Conservation (phyloP, 352 stramenopile species). For the Globisporangium sylvaticum region DNA sequence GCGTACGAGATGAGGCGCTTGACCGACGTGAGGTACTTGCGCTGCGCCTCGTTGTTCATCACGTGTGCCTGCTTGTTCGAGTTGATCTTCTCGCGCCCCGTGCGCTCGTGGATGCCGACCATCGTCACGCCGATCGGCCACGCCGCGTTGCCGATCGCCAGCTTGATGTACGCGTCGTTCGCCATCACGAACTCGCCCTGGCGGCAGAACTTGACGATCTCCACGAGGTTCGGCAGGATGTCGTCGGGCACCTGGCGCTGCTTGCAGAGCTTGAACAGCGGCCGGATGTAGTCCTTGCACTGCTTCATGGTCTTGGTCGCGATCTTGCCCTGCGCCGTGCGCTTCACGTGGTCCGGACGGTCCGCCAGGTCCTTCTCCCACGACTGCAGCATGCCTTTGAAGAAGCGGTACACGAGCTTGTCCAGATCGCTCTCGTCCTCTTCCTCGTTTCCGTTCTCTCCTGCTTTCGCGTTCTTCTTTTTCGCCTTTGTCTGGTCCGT, state of each 20-base stretch:
- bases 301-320: slow-evolving; percentile 98
- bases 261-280: slow-evolving; percentile 97
- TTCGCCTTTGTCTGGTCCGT: neutral
- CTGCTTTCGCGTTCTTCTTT: slow-evolving; percentile 4
- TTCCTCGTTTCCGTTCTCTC: slow-evolving; percentile 20
- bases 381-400: slow-evolving; percentile 90
- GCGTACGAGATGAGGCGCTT: slow-evolving; percentile 98
- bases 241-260: slow-evolving; percentile 82
- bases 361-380: slow-evolving; percentile 92
- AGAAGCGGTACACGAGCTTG: slow-evolving; percentile 88
- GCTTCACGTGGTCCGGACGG: slow-evolving; percentile 87
- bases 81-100: slow-evolving; percentile 94
- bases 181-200: slow-evolving; percentile 93
- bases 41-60: slow-evolving; percentile 98
- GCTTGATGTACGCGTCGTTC: slow-evolving; percentile 97
- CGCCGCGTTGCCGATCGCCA: slow-evolving; percentile 96
- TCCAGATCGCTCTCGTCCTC: slow-evolving; percentile 49
- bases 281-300: slow-evolving; percentile 98
- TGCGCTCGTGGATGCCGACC: slow-evolving; percentile 98
- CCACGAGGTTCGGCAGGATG: slow-evolving; percentile 84
- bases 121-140: slow-evolving; percentile 99
- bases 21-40: slow-evolving; percentile 98
- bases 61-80: slow-evolving; percentile 98
- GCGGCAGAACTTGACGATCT: slow-evolving; percentile 95
- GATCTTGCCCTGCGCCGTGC: slow-evolving; percentile 89